Conservation (phyloP, 176 grass and related monocot species). For the Hsuehochloa calcarea region DNA sequence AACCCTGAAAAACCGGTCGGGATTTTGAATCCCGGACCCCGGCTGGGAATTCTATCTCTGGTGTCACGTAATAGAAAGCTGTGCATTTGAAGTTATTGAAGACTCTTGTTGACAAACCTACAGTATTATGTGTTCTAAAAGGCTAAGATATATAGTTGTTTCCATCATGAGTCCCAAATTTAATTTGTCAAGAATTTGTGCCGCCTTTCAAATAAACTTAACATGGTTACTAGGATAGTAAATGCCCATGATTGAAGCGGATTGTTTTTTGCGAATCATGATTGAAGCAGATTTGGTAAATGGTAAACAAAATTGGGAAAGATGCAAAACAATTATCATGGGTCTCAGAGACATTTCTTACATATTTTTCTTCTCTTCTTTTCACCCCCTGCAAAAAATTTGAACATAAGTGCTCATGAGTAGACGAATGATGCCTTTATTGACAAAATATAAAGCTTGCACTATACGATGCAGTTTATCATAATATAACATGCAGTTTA, state of each 20-base stretch:
- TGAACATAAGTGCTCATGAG: background rate
- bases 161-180: background rate
- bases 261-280: no score
- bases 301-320: background rate
- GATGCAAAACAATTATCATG: background rate
- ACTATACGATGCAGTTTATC: no score
- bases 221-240: background rate
- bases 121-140: background rate
- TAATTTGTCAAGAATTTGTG: background rate
- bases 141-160: background rate
- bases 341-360: background rate
- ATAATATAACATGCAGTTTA: no score
- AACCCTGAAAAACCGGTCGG: no score
- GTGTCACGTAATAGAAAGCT: background rate
- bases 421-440: background rate
- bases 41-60: no score
- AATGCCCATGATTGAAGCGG: background rate
- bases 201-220: background rate
- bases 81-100: background rate
- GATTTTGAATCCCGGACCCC: no score
- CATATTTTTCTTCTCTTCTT: background rate
- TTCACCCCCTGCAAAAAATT: slow-evolving; percentile 1
- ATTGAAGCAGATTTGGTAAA: background rate
- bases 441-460: no score
- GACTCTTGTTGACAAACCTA: background rate